Percentiles rank a stretch among this genome's conserved stretches.
Conservation (phyloP, 2,329 filamentous ascomycete genomes). For the Trichoderma koningiopsis region DNA sequence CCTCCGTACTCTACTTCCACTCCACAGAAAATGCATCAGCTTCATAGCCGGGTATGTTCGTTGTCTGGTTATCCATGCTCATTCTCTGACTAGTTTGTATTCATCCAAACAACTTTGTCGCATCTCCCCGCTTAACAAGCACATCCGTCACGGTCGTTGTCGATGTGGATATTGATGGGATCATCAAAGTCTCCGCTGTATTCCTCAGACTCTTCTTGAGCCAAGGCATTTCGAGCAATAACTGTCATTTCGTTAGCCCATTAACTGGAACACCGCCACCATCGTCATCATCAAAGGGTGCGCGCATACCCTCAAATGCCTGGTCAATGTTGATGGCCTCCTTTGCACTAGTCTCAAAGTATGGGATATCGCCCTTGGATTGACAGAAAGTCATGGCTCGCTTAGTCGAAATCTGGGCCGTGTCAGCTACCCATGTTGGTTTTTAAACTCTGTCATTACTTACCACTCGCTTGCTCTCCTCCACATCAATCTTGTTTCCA, state of each 20-base stretch:
- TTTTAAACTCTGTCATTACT: conserved; percentile 33
- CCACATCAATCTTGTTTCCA: conserved; percentile 98
- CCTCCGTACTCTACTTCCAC: conserved; percentile 28
- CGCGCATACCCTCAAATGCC: conserved; percentile 62
- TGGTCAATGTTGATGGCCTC: conserved; percentile 97
- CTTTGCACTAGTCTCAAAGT: conserved; percentile 99
- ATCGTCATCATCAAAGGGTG: not conserved
- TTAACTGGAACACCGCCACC: not conserved
- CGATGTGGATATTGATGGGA: conserved; percentile 96
- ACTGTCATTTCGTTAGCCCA: conserved; percentile 54
- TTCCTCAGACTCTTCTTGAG: conserved; percentile 96
- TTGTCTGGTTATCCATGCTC: conserved; percentile 11
- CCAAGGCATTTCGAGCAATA: conserved; percentile 91
- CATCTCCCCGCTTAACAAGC: conserved; percentile 66
- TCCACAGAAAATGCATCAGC: conserved; percentile 14
- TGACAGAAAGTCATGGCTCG: conserved; percentile 96
- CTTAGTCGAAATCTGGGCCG: conserved; percentile 82
- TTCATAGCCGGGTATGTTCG: conserved; percentile 26
- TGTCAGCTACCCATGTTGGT: conserved; percentile 21
- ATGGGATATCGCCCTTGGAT: conserved; percentile 94
- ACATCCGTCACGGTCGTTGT: conserved; percentile 90
- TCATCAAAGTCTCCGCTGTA: conserved; percentile 97
- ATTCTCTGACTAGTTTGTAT: conserved; percentile 10
- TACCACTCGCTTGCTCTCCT: conserved; percentile 94
- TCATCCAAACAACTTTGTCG: conserved; percentile 1